Evolutionary conservation across 2,329 filamentous ascomycete species (phyloP).

Genomic region (Trichoderma aggressivum): DNA sequence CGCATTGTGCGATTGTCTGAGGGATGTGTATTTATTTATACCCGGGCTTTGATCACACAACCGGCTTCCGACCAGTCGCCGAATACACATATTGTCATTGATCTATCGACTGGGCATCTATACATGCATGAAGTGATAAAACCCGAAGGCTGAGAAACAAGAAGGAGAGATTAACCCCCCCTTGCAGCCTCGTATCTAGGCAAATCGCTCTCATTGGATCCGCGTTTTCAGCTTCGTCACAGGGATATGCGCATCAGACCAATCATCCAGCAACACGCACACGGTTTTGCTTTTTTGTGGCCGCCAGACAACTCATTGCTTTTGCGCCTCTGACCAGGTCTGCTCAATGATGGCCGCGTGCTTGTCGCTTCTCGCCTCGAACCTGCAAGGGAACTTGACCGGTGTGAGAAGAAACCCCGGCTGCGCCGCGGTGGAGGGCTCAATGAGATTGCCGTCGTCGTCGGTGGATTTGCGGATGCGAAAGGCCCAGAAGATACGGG

Average conservation of each 20-base stretch:
- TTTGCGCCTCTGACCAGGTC: constrained; percentile 6
- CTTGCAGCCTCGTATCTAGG: neutral
- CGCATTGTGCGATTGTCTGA: too few relatives aligned
- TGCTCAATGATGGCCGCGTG: constrained; percentile 7
- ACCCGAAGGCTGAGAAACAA: neutral
- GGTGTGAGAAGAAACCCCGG: constrained; percentile 11
- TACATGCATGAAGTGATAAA: neutral
- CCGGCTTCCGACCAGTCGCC: neutral
- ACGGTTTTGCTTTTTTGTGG: neutral
- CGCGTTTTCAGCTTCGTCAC: neutral
- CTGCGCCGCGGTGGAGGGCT: constrained; percentile 7
- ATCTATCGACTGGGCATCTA: neutral
- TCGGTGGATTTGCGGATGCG: constrained; percentile 27
- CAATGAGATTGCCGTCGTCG: constrained; percentile 5
- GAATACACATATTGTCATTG: neutral
- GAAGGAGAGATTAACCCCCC: neutral
- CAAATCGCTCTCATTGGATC: neutral
- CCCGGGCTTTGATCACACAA: neutral
- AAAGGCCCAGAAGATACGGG: constrained; percentile 49
- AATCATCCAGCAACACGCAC: neutral
- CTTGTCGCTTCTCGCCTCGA: constrained; percentile 3
- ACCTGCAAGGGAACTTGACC: constrained; percentile 2
- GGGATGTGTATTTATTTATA: neutral
- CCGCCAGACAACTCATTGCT: neutral
- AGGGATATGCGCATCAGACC: neutral